These are phyloP conservation scores for Trypanosoma scelopori DNA, from an alignment of 208 protist species.

Conservation along the genomic window DNA sequence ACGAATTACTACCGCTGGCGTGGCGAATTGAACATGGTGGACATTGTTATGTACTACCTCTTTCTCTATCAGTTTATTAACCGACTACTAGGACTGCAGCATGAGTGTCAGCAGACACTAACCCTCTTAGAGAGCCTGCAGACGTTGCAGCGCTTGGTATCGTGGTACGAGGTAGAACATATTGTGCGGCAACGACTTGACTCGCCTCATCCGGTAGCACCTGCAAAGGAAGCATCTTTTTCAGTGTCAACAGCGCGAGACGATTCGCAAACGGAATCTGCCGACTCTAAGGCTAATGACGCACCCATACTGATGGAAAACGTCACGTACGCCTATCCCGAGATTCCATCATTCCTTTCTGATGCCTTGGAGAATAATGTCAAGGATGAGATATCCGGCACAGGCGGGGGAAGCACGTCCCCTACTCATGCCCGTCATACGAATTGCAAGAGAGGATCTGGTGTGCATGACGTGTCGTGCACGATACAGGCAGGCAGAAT, in stretches of 20 bases:
- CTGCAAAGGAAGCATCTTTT: background rate
- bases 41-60: slow-evolving; percentile 76
- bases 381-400: background rate
- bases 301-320: slow-evolving; percentile 33
- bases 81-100: slow-evolving; percentile 36
- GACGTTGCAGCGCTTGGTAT: slow-evolving; percentile 46
- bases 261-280: background rate
- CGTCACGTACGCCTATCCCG: slow-evolving; percentile 57
- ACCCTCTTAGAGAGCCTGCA: slow-evolving; percentile 47
- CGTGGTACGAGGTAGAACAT: slow-evolving; percentile 57
- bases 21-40: slow-evolving; percentile 49
- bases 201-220: background rate
- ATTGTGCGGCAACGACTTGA: slow-evolving; percentile 1
- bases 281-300: background rate
- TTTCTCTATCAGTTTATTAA: slow-evolving; percentile 65
- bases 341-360: slow-evolving; percentile 48
- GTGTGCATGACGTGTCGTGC: slow-evolving; percentile 44
- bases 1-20: slow-evolving; percentile 52
- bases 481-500: slow-evolving; percentile 37
- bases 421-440: background rate
- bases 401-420: background rate
- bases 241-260: background rate
- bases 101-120: slow-evolving; percentile 35
- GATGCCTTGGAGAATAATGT: slow-evolving; percentile 10
- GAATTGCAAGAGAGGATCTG: slow-evolving; percentile 5